Evolutionary conservation across 2,329 filamentous ascomycete genomes (phyloP).

Genomic region (Metarhizium robertsii): DNA sequence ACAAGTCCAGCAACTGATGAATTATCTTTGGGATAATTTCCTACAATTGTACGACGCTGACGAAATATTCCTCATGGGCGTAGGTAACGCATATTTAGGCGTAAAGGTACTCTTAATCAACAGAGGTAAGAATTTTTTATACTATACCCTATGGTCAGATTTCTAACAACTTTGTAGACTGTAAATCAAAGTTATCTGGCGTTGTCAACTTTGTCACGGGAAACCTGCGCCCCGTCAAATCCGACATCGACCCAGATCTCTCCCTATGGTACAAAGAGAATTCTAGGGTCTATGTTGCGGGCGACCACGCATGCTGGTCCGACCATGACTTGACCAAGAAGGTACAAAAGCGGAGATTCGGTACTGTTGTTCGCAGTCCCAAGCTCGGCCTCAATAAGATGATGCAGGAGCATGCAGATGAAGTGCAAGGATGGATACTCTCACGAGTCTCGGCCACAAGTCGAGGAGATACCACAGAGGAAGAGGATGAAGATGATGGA

Average conservation of each 20-base stretch:
- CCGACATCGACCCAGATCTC: slow-evolving; percentile 64
- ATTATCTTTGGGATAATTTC: slow-evolving; percentile 96
- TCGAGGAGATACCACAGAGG: slow-evolving; percentile 38
- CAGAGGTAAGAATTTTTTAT: slow-evolving; percentile 45
- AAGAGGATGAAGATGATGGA: slow-evolving; percentile 23
- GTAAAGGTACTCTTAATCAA: slow-evolving; percentile 73
- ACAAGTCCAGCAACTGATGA: slow-evolving; percentile 63
- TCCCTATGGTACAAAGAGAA: slow-evolving; percentile 77
- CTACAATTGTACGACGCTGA: slow-evolving; percentile 66
- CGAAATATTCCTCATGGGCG: slow-evolving; percentile 76
- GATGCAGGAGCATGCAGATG: slow-evolving; percentile 44
- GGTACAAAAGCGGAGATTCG: slow-evolving; percentile 51
- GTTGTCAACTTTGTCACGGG: slow-evolving; percentile 77
- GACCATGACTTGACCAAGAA: slow-evolving; percentile 51
- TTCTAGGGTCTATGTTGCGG: slow-evolving; percentile 69
- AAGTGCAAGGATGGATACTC: slow-evolving; percentile 43
- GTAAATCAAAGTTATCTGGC: slow-evolving; percentile 58
- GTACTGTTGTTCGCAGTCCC: slow-evolving; percentile 44
- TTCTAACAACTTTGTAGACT: slow-evolving; percentile 32
- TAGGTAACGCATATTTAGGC: slow-evolving; percentile 81
- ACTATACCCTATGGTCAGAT: not conserved
- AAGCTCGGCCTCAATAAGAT: slow-evolving; percentile 41
- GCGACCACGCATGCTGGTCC: slow-evolving; percentile 67
- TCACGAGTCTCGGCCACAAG: slow-evolving; percentile 24
- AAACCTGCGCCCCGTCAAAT: slow-evolving; percentile 66